Conservation (phyloP, 139 green algal species). For the Chlamydomonas asymmetrica region DNA sequence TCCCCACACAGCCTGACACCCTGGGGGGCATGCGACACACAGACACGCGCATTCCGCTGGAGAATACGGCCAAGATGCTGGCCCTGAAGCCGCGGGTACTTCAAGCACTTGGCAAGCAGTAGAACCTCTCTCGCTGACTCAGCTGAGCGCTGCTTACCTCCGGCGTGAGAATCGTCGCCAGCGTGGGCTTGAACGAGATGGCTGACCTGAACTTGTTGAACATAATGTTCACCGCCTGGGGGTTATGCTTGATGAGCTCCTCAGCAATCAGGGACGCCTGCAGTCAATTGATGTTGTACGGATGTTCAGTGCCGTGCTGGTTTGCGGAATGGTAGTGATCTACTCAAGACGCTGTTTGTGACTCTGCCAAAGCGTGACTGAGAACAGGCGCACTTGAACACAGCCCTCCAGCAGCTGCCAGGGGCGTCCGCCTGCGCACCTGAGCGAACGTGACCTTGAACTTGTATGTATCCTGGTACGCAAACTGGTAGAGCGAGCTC, state of each 20-base stretch:
- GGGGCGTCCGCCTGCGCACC: constrained; percentile 19
- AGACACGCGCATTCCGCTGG: no score
- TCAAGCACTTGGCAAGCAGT: background rate
- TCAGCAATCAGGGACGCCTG: constrained; percentile 85
- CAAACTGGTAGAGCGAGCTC: constrained; percentile 36
- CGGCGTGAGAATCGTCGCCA: constrained; percentile 88
- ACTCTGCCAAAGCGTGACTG: no score
- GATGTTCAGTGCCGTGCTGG: no score
- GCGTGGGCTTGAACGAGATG: constrained; percentile 93
- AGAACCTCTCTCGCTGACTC: background rate
- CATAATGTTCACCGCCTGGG: constrained; percentile 75
- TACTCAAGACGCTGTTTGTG: no score
- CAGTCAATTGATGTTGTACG: no score
- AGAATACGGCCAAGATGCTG: no score
- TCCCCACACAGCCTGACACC: no score
- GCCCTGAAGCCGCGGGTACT: background rate
- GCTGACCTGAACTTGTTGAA: constrained; percentile 95
- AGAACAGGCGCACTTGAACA: no score
- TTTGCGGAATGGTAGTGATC: no score
- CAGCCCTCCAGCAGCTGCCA: no score
- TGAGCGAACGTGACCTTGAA: constrained; percentile 45
- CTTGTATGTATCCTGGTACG: constrained; percentile 56
- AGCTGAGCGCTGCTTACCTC: constrained; percentile 47
- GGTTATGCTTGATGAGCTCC: constrained; percentile 83
- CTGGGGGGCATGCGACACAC: no score